These are phyloP conservation scores for Coemansia sp. DNA, from an alignment of 192 early-diverging fungal species.

Conservation along the genomic window DNA sequence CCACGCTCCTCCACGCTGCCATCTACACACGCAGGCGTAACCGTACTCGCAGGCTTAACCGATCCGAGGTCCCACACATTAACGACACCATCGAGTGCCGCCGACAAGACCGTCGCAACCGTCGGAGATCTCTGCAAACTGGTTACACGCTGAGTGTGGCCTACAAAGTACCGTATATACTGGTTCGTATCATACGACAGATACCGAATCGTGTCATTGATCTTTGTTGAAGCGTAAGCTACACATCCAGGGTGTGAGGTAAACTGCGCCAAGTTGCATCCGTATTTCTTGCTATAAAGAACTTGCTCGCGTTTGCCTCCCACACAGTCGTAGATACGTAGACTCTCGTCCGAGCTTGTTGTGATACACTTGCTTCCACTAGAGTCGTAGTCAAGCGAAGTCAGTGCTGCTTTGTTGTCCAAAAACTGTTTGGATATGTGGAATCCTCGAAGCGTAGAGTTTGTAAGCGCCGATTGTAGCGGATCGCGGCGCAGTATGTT, in stretches of 20 bases:
- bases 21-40: not conserved
- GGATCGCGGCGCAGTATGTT: slow-evolving; percentile 33
- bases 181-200: slow-evolving; percentile 93
- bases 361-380: slow-evolving; percentile 78
- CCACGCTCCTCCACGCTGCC: slow-evolving; percentile 13
- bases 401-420: slow-evolving; percentile 73
- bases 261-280: slow-evolving; percentile 84
- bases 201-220: slow-evolving; percentile 92
- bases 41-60: slow-evolving; percentile 37
- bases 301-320: slow-evolving; percentile 74
- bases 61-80: slow-evolving; percentile 84
- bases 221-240: slow-evolving; percentile 92
- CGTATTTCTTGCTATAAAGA: slow-evolving; percentile 93
- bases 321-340: slow-evolving; percentile 82
- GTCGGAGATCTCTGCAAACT: slow-evolving; percentile 80
- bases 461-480: slow-evolving; percentile 30
- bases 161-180: slow-evolving; percentile 90
- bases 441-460: slow-evolving; percentile 16
- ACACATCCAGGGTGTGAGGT: slow-evolving; percentile 79
- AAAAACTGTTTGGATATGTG: slow-evolving; percentile 71
- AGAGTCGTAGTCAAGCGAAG: slow-evolving; percentile 81
- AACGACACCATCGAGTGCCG: slow-evolving; percentile 74
- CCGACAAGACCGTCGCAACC: slow-evolving; percentile 58
- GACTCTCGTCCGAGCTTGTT: slow-evolving; percentile 80
- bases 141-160: slow-evolving; percentile 77